Evolutionary conservation across 2,329 filamentous ascomycete genomes (phyloP).

Genomic region (Microcera coccophila): DNA sequence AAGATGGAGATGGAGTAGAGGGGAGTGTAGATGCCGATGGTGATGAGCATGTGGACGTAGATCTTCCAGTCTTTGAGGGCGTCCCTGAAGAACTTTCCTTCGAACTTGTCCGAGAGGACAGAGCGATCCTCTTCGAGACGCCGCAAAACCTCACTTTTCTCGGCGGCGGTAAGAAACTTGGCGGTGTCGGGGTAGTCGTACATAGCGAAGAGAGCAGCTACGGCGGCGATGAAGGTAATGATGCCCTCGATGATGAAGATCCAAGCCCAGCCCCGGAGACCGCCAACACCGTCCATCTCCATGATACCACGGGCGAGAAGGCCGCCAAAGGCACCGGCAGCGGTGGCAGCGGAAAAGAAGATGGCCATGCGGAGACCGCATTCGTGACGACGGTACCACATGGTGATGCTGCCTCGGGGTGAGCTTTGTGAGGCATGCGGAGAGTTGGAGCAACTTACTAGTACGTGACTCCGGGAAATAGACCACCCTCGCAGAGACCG

Average conservation of each 20-base stretch:
- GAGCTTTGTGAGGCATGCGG: background rate
- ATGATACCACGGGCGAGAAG: slow-evolving; percentile 57
- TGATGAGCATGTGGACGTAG: slow-evolving; percentile 56
- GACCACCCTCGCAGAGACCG: slow-evolving; percentile 51
- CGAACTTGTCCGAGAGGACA: slow-evolving; percentile 53
- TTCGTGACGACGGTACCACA: slow-evolving; percentile 59
- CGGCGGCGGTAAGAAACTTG: slow-evolving; percentile 44
- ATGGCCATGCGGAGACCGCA: slow-evolving; percentile 59
- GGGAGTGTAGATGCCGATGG: slow-evolving; percentile 51
- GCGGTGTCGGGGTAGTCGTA: slow-evolving; percentile 56
- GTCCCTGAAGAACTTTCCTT: slow-evolving; percentile 50
- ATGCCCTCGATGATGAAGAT: slow-evolving; percentile 71
- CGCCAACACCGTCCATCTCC: slow-evolving; percentile 51
- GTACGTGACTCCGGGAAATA: slow-evolving; percentile 61
- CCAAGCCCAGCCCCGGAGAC: slow-evolving; percentile 66
- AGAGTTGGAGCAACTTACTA: slow-evolving; percentile 33
- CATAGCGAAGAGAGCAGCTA: slow-evolving; percentile 48
- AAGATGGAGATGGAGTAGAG: slow-evolving; percentile 39
- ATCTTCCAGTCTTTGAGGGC: slow-evolving; percentile 58
- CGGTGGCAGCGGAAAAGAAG: slow-evolving; percentile 54
- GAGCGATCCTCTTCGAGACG: slow-evolving; percentile 43
- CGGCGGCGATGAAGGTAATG: slow-evolving; percentile 46
- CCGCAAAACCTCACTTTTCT: slow-evolving; percentile 41
- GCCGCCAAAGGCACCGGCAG: slow-evolving; percentile 60
- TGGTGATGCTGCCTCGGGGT: slow-evolving; percentile 41